Percentiles rank a stretch among this genome's conserved stretches.
These are phyloP conservation scores for Pestalotiopsis sp. DNA, from an alignment of 2,329 filamentous ascomycete species.

Conservation along the genomic window DNA sequence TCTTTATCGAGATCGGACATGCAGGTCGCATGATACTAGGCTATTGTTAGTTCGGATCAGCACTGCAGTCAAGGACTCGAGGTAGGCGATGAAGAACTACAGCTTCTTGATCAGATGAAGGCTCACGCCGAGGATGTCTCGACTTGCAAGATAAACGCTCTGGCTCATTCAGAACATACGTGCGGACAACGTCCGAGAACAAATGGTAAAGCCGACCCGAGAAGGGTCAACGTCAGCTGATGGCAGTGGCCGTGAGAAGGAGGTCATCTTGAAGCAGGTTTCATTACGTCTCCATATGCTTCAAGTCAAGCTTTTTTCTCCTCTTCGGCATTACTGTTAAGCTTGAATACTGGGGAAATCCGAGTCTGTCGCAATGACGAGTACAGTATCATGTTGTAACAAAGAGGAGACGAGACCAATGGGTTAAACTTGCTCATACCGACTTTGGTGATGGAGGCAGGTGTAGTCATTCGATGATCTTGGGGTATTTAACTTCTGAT, in stretches of 20 bases:
- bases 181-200: background rate
- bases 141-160: background rate
- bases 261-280: background rate
- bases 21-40: background rate
- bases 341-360: background rate
- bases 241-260: background rate
- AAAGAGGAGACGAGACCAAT: background rate
- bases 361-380: background rate
- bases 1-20: background rate
- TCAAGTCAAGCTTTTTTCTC: background rate
- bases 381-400: conserved; percentile 4
- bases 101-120: background rate
- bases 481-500: background rate
- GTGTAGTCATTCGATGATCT: background rate
- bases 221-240: background rate
- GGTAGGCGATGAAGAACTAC: background rate
- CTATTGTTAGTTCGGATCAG: background rate
- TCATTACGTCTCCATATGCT: background rate
- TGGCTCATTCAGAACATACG: background rate
- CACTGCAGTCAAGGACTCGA: background rate
- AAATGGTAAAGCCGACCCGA: background rate
- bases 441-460: background rate
- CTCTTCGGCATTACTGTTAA: background rate
- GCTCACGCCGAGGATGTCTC: background rate
- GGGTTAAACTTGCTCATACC: background rate